Conservation (phyloP, 163 green algal genomes). For the Coccomyxa subellipsoidea region DNA sequence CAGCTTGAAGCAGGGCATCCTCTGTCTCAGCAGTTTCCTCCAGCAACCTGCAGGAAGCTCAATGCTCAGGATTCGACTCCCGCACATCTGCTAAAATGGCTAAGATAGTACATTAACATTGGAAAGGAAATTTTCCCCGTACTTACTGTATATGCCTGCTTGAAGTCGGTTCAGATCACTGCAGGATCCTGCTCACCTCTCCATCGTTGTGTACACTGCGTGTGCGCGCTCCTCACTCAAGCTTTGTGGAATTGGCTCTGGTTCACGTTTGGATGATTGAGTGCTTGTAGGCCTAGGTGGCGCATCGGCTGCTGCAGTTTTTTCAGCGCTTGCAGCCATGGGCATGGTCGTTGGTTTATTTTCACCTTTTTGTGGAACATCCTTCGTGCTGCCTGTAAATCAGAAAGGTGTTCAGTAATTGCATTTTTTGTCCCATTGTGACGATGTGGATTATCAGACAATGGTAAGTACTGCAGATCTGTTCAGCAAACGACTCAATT, state of each 20-base stretch:
- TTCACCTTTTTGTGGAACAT: too few relatives aligned
- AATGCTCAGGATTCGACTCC: neutral
- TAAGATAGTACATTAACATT: neutral
- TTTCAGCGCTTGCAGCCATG: too few relatives aligned
- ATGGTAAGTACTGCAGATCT: too few relatives aligned
- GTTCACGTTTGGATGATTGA: too few relatives aligned
- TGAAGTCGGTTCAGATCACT: neutral
- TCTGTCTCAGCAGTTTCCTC: neutral
- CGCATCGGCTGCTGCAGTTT: too few relatives aligned
- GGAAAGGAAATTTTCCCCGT: neutral
- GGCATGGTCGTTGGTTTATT: too few relatives aligned
- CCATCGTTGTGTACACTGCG: conserved; percentile 1
- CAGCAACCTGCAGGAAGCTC: neutral
- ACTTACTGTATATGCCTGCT: neutral
- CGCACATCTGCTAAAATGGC: neutral
- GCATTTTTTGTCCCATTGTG: too few relatives aligned
- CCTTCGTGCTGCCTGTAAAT: too few relatives aligned
- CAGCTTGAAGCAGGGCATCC: neutral
- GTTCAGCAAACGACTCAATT: too few relatives aligned
- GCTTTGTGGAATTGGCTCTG: neutral
- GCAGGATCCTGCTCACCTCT: neutral
- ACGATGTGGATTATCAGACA: too few relatives aligned
- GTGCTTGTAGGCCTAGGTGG: too few relatives aligned
- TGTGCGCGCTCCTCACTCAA: neutral
- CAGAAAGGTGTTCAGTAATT: too few relatives aligned